A percentile compares a stretch with the other conserved stretches of the same genome.
These are phyloP conservation scores for Papiliotrema fonsecae DNA, from an alignment of 1,284 basidiomycete species.

Conservation along the genomic window DNA sequence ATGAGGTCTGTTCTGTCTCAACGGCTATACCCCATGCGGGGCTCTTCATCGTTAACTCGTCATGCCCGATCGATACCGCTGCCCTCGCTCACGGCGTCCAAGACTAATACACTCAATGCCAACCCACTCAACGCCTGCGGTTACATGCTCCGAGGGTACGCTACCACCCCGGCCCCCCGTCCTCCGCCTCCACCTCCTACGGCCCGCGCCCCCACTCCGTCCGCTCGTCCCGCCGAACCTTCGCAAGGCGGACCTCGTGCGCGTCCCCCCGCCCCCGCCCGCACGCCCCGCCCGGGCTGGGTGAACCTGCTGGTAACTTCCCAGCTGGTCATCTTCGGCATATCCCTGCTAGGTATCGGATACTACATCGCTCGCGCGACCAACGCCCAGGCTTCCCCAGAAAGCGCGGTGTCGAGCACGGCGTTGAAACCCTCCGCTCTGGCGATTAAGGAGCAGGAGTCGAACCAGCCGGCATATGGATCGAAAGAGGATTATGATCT, in stretches of 20 bases:
- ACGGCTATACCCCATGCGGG: too few species aligned
- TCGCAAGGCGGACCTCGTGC: not conserved
- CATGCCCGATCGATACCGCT: too few species aligned
- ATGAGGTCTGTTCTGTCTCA: too few species aligned
- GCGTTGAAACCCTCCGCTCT: not conserved
- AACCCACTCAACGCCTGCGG: too few species aligned
- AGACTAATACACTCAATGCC: too few species aligned
- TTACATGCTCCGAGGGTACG: too few species aligned
- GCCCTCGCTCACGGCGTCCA: too few species aligned
- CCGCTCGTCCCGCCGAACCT: not conserved
- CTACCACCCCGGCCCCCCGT: too few species aligned
- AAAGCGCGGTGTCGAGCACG: not conserved
- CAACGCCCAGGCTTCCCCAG: conserved; percentile 1
- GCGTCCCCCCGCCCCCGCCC: not conserved
- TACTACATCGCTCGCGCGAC: conserved; percentile 2
- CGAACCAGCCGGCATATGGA: conserved; percentile 37
- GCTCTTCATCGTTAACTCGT: too few species aligned
- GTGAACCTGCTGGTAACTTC: not conserved
- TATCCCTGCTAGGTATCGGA: not conserved
- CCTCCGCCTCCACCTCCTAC: too few species aligned
- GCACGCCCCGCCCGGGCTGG: not conserved
- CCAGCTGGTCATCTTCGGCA: not conserved
- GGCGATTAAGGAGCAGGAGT: conserved; percentile 13
- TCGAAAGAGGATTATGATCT: conserved; percentile 26
- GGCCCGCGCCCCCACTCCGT: not conserved